These are phyloP conservation scores for Grosmannia penicillata DNA, from an alignment of 2,329 filamentous ascomycete species.

Conservation along the genomic window DNA sequence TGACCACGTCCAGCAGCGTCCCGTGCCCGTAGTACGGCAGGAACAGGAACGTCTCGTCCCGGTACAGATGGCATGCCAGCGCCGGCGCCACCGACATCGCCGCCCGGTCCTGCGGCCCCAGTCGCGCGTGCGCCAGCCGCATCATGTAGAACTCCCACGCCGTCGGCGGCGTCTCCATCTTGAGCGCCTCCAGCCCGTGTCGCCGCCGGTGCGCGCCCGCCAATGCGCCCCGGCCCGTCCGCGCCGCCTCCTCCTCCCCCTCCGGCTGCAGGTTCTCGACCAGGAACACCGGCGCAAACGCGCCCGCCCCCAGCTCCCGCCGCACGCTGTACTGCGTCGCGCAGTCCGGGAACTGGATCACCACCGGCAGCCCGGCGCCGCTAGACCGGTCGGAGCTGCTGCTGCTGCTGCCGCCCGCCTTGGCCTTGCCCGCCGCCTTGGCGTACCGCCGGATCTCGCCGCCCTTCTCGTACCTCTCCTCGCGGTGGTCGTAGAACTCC, in stretches of 20 bases:
- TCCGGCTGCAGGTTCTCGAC: constrained; percentile 55
- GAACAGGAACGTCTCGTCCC: constrained; percentile 78
- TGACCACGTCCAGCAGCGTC: constrained; percentile 88
- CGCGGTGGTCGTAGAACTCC: constrained; percentile 64
- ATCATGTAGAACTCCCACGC: constrained; percentile 97
- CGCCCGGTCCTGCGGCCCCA: constrained; percentile 57
- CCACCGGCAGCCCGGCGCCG: constrained; percentile 42
- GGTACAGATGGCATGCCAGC: constrained; percentile 84
- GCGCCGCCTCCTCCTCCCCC: constrained; percentile 20
- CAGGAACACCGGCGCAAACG: constrained; percentile 90
- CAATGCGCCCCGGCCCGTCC: constrained; percentile 47
- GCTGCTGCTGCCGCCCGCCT: constrained; percentile 31
- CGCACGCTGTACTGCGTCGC: constrained; percentile 61
- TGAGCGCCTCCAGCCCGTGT: constrained; percentile 63
- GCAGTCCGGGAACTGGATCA: constrained; percentile 52
- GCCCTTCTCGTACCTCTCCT: constrained; percentile 48
- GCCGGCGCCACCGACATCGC: constrained; percentile 66
- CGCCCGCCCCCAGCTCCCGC: constrained; percentile 78
- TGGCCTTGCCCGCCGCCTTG: constrained; percentile 47
- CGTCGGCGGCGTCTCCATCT: constrained; percentile 81
- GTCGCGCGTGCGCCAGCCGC: constrained; percentile 60
- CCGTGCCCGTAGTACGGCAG: constrained; percentile 81
- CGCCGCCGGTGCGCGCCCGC: constrained; percentile 36
- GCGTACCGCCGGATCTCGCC: constrained; percentile 70
- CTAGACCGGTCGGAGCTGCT: constrained; percentile 42